Conservation (phyloP, 768 basidiomycete genomes). For the Coprinopsis cinerea region DNA sequence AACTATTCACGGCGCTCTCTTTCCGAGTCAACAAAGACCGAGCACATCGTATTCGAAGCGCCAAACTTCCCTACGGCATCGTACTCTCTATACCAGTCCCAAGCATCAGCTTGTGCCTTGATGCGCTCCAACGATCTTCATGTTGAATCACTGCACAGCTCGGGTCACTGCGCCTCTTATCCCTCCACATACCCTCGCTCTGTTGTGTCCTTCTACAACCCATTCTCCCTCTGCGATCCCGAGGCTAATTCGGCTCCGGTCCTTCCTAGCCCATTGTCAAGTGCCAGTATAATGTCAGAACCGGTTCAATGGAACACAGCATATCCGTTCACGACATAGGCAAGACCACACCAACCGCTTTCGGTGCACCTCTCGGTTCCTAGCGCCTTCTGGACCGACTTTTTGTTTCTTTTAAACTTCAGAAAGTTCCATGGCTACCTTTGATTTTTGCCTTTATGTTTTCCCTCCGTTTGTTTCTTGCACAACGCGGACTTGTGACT, state of each 20-base stretch:
- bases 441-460: too few species aligned
- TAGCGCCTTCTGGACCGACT: background rate
- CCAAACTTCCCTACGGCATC: background rate
- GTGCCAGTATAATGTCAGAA: background rate
- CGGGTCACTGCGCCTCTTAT: background rate
- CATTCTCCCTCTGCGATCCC: background rate
- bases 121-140: background rate
- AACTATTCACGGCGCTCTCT: background rate
- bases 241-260: background rate
- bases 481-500: too few species aligned
- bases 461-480: too few species aligned
- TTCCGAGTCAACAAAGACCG: background rate
- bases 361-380: background rate
- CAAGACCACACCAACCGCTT: background rate
- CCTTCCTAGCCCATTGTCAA: constrained; percentile 3
- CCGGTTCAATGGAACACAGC: constrained; percentile 5
- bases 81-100: background rate
- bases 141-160: background rate
- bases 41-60: background rate
- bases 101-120: background rate
- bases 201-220: background rate
- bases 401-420: background rate
- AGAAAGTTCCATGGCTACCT: too few species aligned
- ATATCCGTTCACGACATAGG: background rate
- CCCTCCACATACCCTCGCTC: background rate